Evolutionary conservation across 2,329 filamentous ascomycete genomes (phyloP), one percentile per base, ranked within the genome.

Genomic region (Scytalidium lignicola): DNA sequence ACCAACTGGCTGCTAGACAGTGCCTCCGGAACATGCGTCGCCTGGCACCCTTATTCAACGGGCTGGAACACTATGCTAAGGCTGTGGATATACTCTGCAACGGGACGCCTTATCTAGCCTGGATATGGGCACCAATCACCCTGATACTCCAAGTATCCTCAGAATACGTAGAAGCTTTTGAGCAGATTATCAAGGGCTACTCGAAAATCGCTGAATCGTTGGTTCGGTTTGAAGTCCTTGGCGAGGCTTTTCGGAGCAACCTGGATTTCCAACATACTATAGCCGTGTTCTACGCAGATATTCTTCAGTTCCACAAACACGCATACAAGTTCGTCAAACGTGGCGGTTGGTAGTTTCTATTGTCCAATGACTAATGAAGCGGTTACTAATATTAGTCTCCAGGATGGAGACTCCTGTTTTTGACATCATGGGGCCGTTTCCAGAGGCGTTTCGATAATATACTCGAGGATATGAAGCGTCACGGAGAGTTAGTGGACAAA

Each of bases 211-310:
- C 64, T 1, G 63, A 66, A 0, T 58, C 63, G 0, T 55, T 78
- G 2, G 53, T 54, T 1, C 60, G 73, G 0, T 73, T 77, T 51
- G 55, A 65, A 20, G 51, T 64, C 0, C 58, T 75, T 0, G 50
- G 56, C 2, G 7, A 57, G 1, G 52, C 64, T 0, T 73, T 72
- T 18, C 41, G 32, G 1, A 48, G 45, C 0, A 56, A 71, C 4
- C 23, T 51, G 0, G 57, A 68, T 0, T 69, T 78, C 26, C 70
- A 75, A 29, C 55, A 67, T 10, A 64, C 69, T 0, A 51, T 77
- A 0, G 71, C 69, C 0, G 49, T 71, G 0, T 71, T 74, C 26
- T 78, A 77, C 37, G 58, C 66, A 0, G 71, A 78, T n/a, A 74
- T 78, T 18, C 59, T 78, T 0, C 51, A 69, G 12, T 78, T 78